Evolutionary conservation across 441 rosid genomes (phyloP).

Genomic region (Erysimum cheiri): DNA sequence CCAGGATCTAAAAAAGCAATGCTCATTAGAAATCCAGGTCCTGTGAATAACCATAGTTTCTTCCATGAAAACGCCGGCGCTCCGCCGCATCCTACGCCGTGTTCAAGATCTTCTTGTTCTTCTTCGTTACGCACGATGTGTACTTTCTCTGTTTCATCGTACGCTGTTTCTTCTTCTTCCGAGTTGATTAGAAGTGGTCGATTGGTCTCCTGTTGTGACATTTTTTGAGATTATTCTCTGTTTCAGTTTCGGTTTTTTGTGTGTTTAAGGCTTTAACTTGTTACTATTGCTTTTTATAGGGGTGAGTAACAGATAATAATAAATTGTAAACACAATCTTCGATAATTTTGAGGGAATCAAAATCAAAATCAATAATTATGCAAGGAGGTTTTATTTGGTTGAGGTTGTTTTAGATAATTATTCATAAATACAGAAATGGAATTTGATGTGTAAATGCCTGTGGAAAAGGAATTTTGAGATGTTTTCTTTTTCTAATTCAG

Average conservation of each 20-base stretch:
- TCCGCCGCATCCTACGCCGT: slow-evolving; percentile 48
- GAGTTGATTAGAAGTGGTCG: slow-evolving; percentile 50
- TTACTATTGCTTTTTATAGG: slow-evolving; percentile 8
- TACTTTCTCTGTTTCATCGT: slow-evolving; percentile 69
- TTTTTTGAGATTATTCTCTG: slow-evolving; percentile 24
- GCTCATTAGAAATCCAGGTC: slow-evolving; percentile 92
- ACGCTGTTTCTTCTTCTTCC: slow-evolving; percentile 52
- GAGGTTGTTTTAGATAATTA: background rate
- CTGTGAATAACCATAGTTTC: slow-evolving; percentile 89
- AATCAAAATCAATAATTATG: background rate
- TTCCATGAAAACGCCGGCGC: slow-evolving; percentile 90
- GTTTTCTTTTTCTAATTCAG: too few relatives aligned
- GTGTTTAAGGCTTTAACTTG: background rate
- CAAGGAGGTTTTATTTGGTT: background rate
- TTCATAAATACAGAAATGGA: background rate
- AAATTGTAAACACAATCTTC: background rate
- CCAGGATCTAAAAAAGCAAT: slow-evolving; percentile 96
- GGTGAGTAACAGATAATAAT: background rate
- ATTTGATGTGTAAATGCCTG: background rate
- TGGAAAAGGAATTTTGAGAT: too few relatives aligned
- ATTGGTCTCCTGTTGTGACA: slow-evolving; percentile 46
- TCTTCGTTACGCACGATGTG: slow-evolving; percentile 58
- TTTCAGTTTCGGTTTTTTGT: background rate
- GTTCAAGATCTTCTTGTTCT: slow-evolving; percentile 33
- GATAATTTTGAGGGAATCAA: background rate